A percentile compares a stretch with the other conserved stretches of the same genome.
These are phyloP conservation scores for Dendrocalamus latiflorus DNA, from an alignment of 202 grass and related monocot species.

Conservation along the genomic window DNA sequence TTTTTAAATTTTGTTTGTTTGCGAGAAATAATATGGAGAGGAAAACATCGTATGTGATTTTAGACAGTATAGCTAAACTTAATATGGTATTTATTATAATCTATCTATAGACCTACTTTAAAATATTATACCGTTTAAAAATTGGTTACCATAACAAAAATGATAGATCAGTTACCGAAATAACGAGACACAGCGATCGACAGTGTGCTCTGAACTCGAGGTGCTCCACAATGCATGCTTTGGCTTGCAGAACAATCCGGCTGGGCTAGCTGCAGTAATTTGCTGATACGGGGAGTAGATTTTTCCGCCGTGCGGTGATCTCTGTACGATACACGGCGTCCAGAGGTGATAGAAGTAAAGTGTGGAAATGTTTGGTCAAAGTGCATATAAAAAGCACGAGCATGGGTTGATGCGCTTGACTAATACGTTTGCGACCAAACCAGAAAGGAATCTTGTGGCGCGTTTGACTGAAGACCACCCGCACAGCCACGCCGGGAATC, in stretches of 20 bases:
- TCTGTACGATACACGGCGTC: neutral
- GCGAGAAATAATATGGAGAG: too few relatives aligned
- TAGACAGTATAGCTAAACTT: too few relatives aligned
- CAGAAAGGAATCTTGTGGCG: neutral
- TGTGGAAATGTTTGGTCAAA: neutral
- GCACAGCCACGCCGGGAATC: neutral
- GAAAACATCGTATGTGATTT: too few relatives aligned
- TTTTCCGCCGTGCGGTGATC: neutral
- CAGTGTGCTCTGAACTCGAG: neutral
- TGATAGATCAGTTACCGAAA: neutral
- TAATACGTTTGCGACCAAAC: constrained; percentile 8
- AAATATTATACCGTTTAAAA: too few relatives aligned
- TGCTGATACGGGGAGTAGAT: neutral
- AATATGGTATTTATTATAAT: too few relatives aligned
- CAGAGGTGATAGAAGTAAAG: neutral
- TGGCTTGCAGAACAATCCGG: constrained; percentile 36
- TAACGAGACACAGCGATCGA: neutral
- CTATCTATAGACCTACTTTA: too few relatives aligned
- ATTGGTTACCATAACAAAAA: too few relatives aligned
- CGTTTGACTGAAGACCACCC: constrained; percentile 20
- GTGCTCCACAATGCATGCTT: constrained; percentile 1
- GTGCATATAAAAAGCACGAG: neutral
- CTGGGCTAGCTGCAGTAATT: neutral
- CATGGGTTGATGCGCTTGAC: constrained; percentile 24
- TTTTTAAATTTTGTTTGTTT: too few relatives aligned